Evolutionary conservation across 805 yeast species (phyloP), one percentile per base, ranked within the genome.

Genomic region (Jamesozyma jinghongensis): DNA sequence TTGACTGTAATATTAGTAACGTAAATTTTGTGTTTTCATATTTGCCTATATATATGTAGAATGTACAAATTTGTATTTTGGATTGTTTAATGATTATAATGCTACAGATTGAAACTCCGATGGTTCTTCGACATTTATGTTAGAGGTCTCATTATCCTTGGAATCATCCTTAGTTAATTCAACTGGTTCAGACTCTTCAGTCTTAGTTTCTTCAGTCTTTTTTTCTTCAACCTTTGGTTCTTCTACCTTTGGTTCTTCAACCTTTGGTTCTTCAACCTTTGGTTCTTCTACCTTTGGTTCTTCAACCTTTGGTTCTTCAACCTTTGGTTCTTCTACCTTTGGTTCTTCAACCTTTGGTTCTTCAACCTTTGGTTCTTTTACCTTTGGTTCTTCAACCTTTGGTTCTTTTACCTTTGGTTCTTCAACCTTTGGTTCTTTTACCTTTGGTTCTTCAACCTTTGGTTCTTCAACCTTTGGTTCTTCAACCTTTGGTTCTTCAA

Each of bases 61-160:
- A 22, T 22, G 10, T 22, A 22, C 26, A 28, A 28, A 28, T 28
- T 30, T 16, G 18, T 31, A 14, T 16, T 5, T 31, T 16, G 31
- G 10, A 36, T 16, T 16, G 17, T 16, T 28, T n/a, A 25, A 5
- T 31, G 22, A 32, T 45, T 49, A 55, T 43, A 57, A 46, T 36
- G 61, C 59, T 17, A 60, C 56, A 37, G 41, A 54, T 46, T 59
- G 62, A 41, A 59, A 51, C 34, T 55, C 61, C 27, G 53, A 54
- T 33, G 49, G 34, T 17, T 44, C 39, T 3, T 44, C 39, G 12
- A 53, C 49, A 3, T 36, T 34, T 29, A 32, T 26, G 5, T 35
- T 30, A 22, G 26, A 10, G 4, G 17, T 20, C 2, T 25, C 36
- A 12, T 31, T 38, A 29, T 29, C 34, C 22, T 32, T 29, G 11